Evolutionary conservation across 345 rosid genomes (phyloP), one percentile per base, ranked within the genome.

Genomic region (Syzygium jambos): DNA sequence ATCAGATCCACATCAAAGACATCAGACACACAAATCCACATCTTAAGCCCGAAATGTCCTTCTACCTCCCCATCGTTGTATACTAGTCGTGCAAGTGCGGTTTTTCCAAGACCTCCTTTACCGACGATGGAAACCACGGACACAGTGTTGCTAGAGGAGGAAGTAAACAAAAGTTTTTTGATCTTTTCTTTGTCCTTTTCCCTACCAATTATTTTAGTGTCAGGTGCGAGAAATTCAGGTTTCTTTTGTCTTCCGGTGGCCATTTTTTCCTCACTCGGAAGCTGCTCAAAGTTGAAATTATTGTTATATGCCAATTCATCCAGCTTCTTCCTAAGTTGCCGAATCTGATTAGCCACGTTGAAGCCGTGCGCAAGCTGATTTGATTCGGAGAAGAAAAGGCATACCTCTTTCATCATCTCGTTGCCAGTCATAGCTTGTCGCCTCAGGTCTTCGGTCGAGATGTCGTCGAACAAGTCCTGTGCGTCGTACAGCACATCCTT

Each of bases 241-340:
- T 14, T 61, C 73, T 61, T 61, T n/a, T 38, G 15, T 5, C 0
- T 61, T 34, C 2, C 38, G 7, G 14, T 61, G 38, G 19, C 34
- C 73, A n/a, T 61, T n/a, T 2, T 0, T 63, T n/a, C 38, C 73
- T 63, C 73, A 6, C 17, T 61, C 9, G 2, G 73, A 61, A 2
- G 73, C 38, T 1, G 6, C 6, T 11, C 1, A 51, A 51, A 51
- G 3, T 11, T 51, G 52, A 51, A 51, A 1, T 51, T 51, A 51
- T 51, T 51, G 12, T 51, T 13, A 51, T 4, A 13, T 3, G 13
- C 14, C 0, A 63, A n/a, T 19, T 0, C 1, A 0, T n/a, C 73
- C 9, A 63, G 38, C 6, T 29, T 63, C 73, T 1, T 63, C 17
- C 19, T 1, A 63, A 63, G 73, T 63, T 63, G 0, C 2, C 3